Conservation (phyloP, 2,329 filamentous ascomycete species). For the Fusarium ramigenum region DNA sequence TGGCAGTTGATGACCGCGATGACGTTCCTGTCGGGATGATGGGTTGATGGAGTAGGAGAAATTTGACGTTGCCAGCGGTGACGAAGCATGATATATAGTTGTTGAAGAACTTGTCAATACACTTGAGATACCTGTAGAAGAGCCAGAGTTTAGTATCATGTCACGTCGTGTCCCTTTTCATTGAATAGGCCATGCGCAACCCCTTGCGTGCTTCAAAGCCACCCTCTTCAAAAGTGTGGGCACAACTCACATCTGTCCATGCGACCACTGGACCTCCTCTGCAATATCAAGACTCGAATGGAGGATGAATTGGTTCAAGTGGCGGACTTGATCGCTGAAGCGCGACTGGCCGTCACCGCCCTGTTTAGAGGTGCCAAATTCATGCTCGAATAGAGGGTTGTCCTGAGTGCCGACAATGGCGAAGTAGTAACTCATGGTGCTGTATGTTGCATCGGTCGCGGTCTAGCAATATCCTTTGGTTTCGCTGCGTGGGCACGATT, state of each 20-base stretch:
- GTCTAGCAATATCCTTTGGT: background rate
- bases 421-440: constrained; percentile 96
- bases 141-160: background rate
- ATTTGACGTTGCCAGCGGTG: constrained; percentile 90
- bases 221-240: background rate
- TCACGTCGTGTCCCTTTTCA: background rate
- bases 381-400: constrained; percentile 94
- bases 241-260: constrained; percentile 75
- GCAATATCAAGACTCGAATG: constrained; percentile 94
- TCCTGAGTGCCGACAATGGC: constrained; percentile 95
- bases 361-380: constrained; percentile 96
- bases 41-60: constrained; percentile 92
- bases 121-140: constrained; percentile 85
- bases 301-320: constrained; percentile 97
- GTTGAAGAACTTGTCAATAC: constrained; percentile 96
- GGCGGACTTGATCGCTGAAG: constrained; percentile 87
- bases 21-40: constrained; percentile 55
- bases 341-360: constrained; percentile 92
- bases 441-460: constrained; percentile 42
- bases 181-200: background rate
- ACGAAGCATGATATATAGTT: constrained; percentile 96
- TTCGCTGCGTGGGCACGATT: background rate
- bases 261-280: constrained; percentile 95
- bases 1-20: constrained; percentile 71
- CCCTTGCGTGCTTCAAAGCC: background rate